Evolutionary conservation across 192 early-diverging fungal genomes (phyloP), one percentile per base, ranked within the genome.

Genomic region (Coemansia sp.): DNA sequence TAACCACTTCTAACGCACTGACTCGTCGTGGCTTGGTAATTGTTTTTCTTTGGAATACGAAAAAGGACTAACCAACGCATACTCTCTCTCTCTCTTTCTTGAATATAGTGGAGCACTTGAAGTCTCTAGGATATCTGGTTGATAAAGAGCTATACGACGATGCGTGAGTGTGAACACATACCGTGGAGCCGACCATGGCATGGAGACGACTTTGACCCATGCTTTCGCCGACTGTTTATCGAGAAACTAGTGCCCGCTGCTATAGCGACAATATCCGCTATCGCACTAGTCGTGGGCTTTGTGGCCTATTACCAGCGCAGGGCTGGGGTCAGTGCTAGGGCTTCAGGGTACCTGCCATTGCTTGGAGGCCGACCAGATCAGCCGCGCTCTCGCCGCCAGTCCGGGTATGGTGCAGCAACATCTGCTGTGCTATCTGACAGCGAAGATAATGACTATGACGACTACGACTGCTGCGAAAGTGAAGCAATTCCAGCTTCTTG

Each of bases 51-150:
- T 50, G 20, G 2, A 50, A 50, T 50, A 15, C 46, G 24, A 55
- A 55, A 31, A 12, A 29, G 46, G 8, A 22, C 46, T 50, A 50
- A 50, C 46, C n/a, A 50, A 2, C 9, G 8, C 20, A 8, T 50
- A 20, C 19, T 19, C 9, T 51, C 55, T 17, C 5, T 32, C 34
- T 5, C 19, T 19, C 8, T 51, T 17, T 17, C 5, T 32, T 58
- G 17, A 32, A 22, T 55, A 29, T 1, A 4, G 22, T 0, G 27
- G 13, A 4, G 9, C 55, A 29, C 24, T n/a, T 13, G 0, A 58
- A 93, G 93, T 19, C 90, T 91, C 46, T 89, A 86, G 64, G 92
- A 90, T 17, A 60, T 27, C 29, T 31, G 40, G 13, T 19, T 9
- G 55, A 46, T 45, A 48, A 15, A 20, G 24, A 31, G 4, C 31